A percentile compares a stretch with the other conserved stretches of the same genome.
Evolutionary conservation across 495 filamentous ascomycete species (phyloP).

Genomic region (Podospora fimiseda): DNA sequence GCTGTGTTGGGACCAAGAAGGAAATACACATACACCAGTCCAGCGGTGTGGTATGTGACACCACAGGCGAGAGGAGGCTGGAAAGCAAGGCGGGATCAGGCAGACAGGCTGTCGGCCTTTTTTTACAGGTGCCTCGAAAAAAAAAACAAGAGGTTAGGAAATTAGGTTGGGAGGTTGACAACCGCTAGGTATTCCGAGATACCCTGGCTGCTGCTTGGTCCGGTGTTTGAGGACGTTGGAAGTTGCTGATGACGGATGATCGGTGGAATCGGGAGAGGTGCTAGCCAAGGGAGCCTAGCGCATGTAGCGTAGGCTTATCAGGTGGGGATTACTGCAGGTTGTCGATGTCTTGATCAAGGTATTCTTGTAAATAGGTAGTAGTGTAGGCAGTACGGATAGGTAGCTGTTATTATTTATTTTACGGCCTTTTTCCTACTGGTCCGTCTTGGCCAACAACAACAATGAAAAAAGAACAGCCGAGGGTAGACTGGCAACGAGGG

Average conservation of each 20-base stretch:
- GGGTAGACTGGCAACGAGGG: no score
- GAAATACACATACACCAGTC: background rate
- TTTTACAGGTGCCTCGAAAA: background rate
- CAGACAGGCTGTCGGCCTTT: background rate
- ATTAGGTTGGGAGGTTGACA: background rate
- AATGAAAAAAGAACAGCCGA: no score
- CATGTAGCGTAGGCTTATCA: conserved; percentile 2
- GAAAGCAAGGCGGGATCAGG: background rate
- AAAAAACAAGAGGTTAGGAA: no score
- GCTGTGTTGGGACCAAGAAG: background rate
- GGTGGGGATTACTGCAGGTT: background rate
- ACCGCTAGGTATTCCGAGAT: background rate
- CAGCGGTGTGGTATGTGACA: background rate
- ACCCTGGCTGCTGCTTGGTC: background rate
- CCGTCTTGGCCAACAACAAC: no score
- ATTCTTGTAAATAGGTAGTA: background rate
- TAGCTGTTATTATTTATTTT: background rate
- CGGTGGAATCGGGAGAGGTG: background rate
- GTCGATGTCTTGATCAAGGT: no score
- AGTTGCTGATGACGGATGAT: conserved; percentile 1
- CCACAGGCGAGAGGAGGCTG: background rate
- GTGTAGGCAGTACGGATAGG: background rate
- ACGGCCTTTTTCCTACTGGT: no score
- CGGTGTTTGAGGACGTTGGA: background rate
- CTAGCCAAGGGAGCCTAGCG: conserved; percentile 7